Evolutionary conservation across 169 alveolate species (phyloP), one percentile per base, ranked within the genome.

Genomic region (Neospora caninum): DNA sequence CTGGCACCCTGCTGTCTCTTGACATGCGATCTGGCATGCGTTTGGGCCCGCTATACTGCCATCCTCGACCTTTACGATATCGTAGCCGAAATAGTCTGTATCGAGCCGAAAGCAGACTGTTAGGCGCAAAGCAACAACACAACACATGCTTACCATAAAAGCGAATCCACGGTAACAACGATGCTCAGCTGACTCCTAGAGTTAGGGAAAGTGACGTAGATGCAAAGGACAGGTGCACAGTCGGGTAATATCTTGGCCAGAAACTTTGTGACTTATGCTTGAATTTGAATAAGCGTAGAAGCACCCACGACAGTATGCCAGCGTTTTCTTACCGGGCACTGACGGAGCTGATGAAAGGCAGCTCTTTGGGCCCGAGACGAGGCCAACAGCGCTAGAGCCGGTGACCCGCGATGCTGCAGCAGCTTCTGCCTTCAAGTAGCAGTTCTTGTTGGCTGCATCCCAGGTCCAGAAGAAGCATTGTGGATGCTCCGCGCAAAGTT

Each of bases 401-500:
- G 89, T 41, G 27, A 45, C 31, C 9, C 78, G 78, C 0, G 39
- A 25, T 49, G 36, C 80, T 20, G 67, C 38, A 22, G 91, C 91
- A 43, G 38, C n/a, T 49, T 45, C 43, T 22, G 64, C 86, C 67
- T 88, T 88, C 43, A 49, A 83, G 64, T 36, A 88, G 93, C 93
- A 88, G 58, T 29, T 64, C 42, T 69, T 54, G 18, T 27, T 54
- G 54, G 41, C n/a, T 18, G 78, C 39, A 39, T 41, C 86, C 64
- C 49, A 88, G 20, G 93, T 88, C 93, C 93, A 88, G 67, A 54
- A 67, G 67, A 69, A 88, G 38, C 93, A 88, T 4, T 27, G 38
- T 9, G 49, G 31, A 29, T 69, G 34, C 53, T 41, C 67, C 42
- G 39, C 73, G 64, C 93, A 88, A 20, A 69, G 87, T 34, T 43